Evolutionary conservation across 148 eudicot species (phyloP).

Genomic region (Polygonum aviculare): DNA sequence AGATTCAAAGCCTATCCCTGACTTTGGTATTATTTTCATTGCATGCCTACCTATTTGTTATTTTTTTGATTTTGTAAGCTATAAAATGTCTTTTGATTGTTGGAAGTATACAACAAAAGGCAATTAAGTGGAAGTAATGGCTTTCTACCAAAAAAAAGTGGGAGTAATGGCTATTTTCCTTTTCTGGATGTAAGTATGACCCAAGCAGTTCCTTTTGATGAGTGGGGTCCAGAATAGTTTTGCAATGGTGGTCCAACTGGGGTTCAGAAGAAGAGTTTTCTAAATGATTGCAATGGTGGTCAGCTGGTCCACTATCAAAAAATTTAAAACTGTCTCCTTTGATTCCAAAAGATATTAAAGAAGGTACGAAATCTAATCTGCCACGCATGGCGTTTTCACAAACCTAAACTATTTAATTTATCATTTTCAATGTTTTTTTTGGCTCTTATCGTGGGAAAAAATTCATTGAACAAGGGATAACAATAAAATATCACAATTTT

Average conservation of each 20-base stretch:
- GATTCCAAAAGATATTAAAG: too few species aligned
- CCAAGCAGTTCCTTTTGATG: constrained; percentile 74
- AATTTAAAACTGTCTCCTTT: too few species aligned
- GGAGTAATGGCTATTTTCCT: constrained; percentile 25
- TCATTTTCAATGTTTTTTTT: too few species aligned
- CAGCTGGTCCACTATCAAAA: too few species aligned
- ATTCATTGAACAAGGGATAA: too few species aligned
- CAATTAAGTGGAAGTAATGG: constrained; percentile 49
- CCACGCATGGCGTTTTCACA: too few species aligned
- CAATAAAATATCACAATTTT: too few species aligned
- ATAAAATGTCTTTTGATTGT: background rate
- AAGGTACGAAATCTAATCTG: too few species aligned
- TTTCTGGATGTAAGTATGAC: constrained; percentile 54
- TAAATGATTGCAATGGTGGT: too few species aligned
- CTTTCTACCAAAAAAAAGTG: constrained; percentile 61
- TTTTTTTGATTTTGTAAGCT: constrained; percentile 8
- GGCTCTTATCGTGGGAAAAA: too few species aligned
- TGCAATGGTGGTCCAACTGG: constrained; percentile 68
- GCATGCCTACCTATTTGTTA: background rate
- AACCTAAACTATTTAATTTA: too few species aligned
- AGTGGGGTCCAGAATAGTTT: constrained; percentile 69
- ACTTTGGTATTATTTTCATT: constrained; percentile 55
- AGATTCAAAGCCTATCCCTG: constrained; percentile 45
- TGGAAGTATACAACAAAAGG: background rate
- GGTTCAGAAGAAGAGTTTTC: too few species aligned